These are phyloP conservation scores for Tirmania nivea DNA, from an alignment of 495 filamentous ascomycete species.

Conservation along the genomic window DNA sequence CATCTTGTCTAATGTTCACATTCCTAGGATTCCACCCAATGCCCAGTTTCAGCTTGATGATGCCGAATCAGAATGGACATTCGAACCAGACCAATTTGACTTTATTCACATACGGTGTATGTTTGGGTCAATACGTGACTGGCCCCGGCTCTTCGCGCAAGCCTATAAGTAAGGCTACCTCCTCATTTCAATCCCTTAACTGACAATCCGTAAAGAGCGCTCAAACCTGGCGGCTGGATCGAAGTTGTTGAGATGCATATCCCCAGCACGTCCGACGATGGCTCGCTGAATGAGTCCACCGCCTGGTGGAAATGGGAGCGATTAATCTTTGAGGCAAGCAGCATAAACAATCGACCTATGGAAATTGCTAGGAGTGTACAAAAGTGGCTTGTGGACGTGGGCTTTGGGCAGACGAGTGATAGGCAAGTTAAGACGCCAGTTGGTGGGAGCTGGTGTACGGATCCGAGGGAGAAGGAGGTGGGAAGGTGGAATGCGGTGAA, in stretches of 20 bases:
- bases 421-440: conserved; percentile 1
- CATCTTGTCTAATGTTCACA: not conserved
- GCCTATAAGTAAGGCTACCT: conserved; percentile 14
- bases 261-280: conserved; percentile 12
- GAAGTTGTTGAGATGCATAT: conserved; percentile 7
- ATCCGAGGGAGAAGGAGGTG: conserved; percentile 5
- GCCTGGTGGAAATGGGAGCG: too few relatives aligned
- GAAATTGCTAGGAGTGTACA: too few relatives aligned
- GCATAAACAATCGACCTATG: too few relatives aligned
- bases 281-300: not conserved
- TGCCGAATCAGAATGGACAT: conserved; percentile 28
- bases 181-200: not conserved
- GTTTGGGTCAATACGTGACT: conserved; percentile 30
- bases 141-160: conserved; percentile 25
- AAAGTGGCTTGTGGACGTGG: too few relatives aligned
- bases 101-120: conserved; percentile 34
- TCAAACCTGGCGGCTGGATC: conserved; percentile 11
- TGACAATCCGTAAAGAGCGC: conserved; percentile 3
- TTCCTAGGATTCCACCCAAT: conserved; percentile 28
- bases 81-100: conserved; percentile 26
- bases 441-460: conserved; percentile 8
- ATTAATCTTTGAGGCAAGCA: too few relatives aligned
- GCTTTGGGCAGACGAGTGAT: too few relatives aligned
- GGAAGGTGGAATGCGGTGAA: conserved; percentile 12
- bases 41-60: conserved; percentile 34